Percentiles rank a stretch among this genome's conserved stretches.
Evolutionary conservation across 805 yeast species (phyloP).

Genomic region (Saccharomycopsis sp.): DNA sequence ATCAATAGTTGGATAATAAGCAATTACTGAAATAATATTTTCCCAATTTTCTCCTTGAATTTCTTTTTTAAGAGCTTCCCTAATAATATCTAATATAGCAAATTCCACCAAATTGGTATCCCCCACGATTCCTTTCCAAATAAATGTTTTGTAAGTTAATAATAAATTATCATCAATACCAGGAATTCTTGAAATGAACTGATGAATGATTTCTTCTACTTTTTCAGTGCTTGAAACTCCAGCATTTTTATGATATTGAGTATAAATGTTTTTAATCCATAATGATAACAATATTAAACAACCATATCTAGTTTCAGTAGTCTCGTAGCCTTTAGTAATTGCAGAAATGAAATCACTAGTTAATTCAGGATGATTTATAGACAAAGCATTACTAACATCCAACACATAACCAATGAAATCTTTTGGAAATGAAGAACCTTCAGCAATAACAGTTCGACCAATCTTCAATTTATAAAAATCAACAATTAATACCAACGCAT

Average conservation of each 20-base stretch:
- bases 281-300: constrained; percentile 28
- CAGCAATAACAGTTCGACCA: constrained; percentile 40
- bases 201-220: constrained; percentile 42
- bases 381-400: constrained; percentile 39
- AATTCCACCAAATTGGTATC: constrained; percentile 40
- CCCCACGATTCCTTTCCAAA: constrained; percentile 45
- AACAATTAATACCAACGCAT: constrained; percentile 25
- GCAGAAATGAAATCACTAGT: constrained; percentile 43
- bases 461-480: constrained; percentile 39
- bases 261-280: constrained; percentile 47
- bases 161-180: constrained; percentile 30
- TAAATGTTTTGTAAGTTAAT: constrained; percentile 37
- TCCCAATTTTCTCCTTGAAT: constrained; percentile 49
- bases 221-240: constrained; percentile 38
- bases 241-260: constrained; percentile 34
- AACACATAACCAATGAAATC: constrained; percentile 47
- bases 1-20: constrained; percentile 43
- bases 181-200: constrained; percentile 40
- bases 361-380: constrained; percentile 40
- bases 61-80: constrained; percentile 48
- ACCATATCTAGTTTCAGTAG: constrained; percentile 23
- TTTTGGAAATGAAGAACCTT: constrained; percentile 47
- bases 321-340: constrained; percentile 42
- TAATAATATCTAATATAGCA: constrained; percentile 47
- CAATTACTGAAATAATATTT: constrained; percentile 41